These are phyloP conservation scores for Termitomyces sp. DNA, from an alignment of 768 basidiomycete species.

Conservation along the genomic window DNA sequence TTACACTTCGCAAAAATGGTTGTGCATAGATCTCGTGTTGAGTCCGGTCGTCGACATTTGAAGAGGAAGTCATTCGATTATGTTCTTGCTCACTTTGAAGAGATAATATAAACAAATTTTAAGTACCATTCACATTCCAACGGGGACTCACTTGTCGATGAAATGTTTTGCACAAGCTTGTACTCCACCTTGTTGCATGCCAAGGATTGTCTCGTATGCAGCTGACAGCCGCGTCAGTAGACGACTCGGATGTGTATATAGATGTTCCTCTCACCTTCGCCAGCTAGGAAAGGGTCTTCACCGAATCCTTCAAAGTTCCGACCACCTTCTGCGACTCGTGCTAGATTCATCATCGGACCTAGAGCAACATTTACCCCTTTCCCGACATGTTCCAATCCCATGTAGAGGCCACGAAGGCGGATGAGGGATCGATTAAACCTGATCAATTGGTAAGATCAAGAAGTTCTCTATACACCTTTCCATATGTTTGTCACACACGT, in stretches of 20 bases:
- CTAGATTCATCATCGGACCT: conserved; percentile 71
- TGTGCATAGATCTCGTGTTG: conserved; percentile 73
- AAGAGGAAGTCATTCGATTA: conserved; percentile 48
- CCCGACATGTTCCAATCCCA: conserved; percentile 68
- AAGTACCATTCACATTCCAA: background rate
- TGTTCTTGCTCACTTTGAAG: conserved; percentile 63
- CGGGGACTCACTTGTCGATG: conserved; percentile 59
- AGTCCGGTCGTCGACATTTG: conserved; percentile 78
- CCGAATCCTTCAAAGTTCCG: conserved; percentile 85
- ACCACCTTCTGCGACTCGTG: conserved; percentile 59
- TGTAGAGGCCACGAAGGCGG: conserved; percentile 61
- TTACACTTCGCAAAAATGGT: conserved; percentile 66
- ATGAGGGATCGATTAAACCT: conserved; percentile 50
- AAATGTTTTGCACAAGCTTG: conserved; percentile 87
- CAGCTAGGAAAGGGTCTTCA: conserved; percentile 69
- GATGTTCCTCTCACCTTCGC: conserved; percentile 35
- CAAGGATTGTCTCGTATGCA: conserved; percentile 78
- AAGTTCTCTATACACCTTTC: background rate
- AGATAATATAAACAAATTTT: background rate
- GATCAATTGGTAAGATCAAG: background rate
- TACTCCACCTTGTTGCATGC: conserved; percentile 75
- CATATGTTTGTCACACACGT: conserved; percentile 42
- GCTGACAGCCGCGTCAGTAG: conserved; percentile 11
- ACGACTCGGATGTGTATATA: too few species aligned
- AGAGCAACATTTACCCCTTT: conserved; percentile 76